Evolutionary conservation across 208 protist species (phyloP).

Genomic region (Trichomonas tenax): DNA sequence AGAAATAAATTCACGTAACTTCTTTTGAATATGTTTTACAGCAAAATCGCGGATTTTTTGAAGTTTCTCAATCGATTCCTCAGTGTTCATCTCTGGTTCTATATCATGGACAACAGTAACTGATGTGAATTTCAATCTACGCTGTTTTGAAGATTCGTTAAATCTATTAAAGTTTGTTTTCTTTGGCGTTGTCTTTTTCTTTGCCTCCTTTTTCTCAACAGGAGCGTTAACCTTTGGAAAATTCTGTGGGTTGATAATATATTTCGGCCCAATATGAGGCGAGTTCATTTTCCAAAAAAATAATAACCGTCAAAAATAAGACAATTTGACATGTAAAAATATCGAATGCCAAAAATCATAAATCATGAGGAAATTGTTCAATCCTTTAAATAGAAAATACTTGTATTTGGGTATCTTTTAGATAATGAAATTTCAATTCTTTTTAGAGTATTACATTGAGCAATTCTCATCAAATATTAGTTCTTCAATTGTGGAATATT

Average conservation of each 20-base stretch:
- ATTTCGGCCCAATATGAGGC: neutral
- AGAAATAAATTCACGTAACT: neutral
- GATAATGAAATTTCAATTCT: too few relatives aligned
- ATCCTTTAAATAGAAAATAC: too few relatives aligned
- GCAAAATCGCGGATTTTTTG: neutral
- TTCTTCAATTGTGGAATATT: too few relatives aligned
- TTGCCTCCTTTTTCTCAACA: neutral
- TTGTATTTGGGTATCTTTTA: too few relatives aligned
- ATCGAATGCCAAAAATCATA: too few relatives aligned
- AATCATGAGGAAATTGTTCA: too few relatives aligned
- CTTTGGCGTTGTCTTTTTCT: neutral
- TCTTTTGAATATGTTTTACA: neutral
- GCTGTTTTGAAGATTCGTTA: neutral
- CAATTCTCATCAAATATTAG: too few relatives aligned
- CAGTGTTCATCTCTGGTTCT: neutral
- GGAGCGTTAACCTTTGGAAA: neutral
- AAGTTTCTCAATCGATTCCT: neutral
- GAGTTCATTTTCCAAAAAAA: neutral
- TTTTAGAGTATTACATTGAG: too few relatives aligned
- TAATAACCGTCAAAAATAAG: neutral
- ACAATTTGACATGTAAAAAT: too few relatives aligned
- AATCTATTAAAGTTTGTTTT: neutral
- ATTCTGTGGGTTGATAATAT: neutral
- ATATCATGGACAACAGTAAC: neutral
- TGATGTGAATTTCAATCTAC: neutral